A percentile compares a stretch with the other conserved stretches of the same genome.
Evolutionary conservation across 441 rosid genomes (phyloP).

Genomic region (Arabidopsis lyrata): DNA sequence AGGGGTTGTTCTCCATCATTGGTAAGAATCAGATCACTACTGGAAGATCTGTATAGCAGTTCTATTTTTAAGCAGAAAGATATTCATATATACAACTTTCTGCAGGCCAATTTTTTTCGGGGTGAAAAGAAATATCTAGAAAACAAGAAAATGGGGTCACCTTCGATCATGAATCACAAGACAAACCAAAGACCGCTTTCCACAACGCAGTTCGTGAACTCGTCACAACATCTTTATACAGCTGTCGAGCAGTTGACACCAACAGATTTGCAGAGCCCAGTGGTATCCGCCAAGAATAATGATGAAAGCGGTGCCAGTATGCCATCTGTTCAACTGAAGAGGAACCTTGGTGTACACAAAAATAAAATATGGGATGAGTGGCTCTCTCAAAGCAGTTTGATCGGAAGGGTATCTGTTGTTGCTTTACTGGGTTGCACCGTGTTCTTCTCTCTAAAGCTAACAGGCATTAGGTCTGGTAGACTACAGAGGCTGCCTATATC

Average conservation of each 20-base stretch:
- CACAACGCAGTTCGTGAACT: conserved; percentile 51
- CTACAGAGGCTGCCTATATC: conserved; percentile 49
- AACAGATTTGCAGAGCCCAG: conserved; percentile 61
- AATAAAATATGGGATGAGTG: conserved; percentile 59
- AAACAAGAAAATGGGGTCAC: conserved; percentile 54
- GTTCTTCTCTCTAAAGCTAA: conserved; percentile 58
- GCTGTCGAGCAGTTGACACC: conserved; percentile 83
- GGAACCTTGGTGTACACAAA: conserved; percentile 59
- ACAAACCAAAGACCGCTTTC: conserved; percentile 66
- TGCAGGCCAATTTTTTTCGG: conserved; percentile 71
- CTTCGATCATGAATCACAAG: conserved; percentile 45
- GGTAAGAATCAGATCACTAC: conserved; percentile 55
- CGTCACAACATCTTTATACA: conserved; percentile 64
- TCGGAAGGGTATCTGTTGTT: conserved; percentile 56
- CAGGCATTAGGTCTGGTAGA: conserved; percentile 50
- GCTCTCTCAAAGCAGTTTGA: conserved; percentile 52
- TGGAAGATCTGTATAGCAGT: conserved; percentile 8
- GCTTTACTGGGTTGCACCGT: conserved; percentile 65
- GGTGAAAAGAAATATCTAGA: conserved; percentile 61
- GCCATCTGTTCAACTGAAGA: conserved; percentile 68
- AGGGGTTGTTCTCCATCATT: conserved; percentile 79
- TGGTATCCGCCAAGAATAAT: conserved; percentile 49
- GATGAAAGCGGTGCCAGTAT: conserved; percentile 54
- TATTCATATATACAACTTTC: conserved; percentile 39
- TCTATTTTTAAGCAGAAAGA: conserved; percentile 22